A percentile compares a stretch with the other conserved stretches of the same genome.
These are phyloP conservation scores for Blastobotrys peoriensis DNA, from an alignment of 805 yeast species.

Conservation along the genomic window DNA sequence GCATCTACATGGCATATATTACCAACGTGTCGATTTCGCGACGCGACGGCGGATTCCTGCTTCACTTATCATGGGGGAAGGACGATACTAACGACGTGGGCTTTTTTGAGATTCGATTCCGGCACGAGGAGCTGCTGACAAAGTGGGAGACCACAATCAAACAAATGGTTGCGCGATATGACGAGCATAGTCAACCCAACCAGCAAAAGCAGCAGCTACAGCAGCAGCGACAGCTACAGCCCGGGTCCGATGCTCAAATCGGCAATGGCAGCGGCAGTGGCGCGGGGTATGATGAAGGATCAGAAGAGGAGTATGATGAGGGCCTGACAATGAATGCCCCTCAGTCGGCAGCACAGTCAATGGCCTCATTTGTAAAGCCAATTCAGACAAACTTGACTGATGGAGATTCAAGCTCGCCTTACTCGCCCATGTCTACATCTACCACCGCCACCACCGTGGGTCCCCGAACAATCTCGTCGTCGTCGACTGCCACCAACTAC, in stretches of 20 bases:
- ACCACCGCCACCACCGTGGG: neutral
- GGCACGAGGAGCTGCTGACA: slow-evolving; percentile 72
- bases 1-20: slow-evolving; percentile 71
- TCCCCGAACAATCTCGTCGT: slow-evolving; percentile 3
- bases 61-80: slow-evolving; percentile 31
- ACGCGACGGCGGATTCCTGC: slow-evolving; percentile 27
- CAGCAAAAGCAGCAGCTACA: slow-evolving; percentile 3
- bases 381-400: neutral
- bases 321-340: neutral
- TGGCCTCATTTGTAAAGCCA: neutral
- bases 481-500: slow-evolving; percentile 1
- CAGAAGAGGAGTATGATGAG: slow-evolving; percentile 2
- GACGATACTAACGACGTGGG: slow-evolving; percentile 80
- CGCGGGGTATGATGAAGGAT: neutral
- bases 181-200: slow-evolving; percentile 8
- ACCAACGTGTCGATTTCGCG: slow-evolving; percentile 34
- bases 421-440: neutral
- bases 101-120: slow-evolving; percentile 65
- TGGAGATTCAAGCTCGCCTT: neutral
- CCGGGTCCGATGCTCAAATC: neutral
- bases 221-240: slow-evolving; percentile 1
- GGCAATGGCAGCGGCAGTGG: neutral
- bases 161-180: slow-evolving; percentile 22
- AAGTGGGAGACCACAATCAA: slow-evolving; percentile 59
- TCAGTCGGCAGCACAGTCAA: neutral